A percentile compares a stretch with the other conserved stretches of the same genome.
Conservation (phyloP, 176 grass and related monocot genomes). For the Oryza officinalis region DNA sequence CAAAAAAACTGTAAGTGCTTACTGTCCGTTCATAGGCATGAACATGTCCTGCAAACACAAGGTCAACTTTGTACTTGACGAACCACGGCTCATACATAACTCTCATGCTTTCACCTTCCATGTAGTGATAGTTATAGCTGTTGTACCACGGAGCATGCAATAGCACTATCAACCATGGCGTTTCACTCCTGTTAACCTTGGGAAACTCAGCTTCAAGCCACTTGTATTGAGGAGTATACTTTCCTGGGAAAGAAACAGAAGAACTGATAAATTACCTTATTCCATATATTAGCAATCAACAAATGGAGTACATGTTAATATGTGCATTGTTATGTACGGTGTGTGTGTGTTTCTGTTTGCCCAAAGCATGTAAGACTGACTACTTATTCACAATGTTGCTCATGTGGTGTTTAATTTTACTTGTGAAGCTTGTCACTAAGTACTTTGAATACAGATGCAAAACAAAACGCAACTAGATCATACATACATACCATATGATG, state of each 20-base stretch:
- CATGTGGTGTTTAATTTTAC: background rate
- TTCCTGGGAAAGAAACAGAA: conserved; percentile 45
- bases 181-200: conserved; percentile 85
- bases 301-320: background rate
- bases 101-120: conserved; percentile 96
- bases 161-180: conserved; percentile 92
- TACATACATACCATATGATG: conserved; percentile 66
- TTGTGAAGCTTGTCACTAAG: background rate
- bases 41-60: conserved; percentile 85
- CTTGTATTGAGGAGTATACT: conserved; percentile 86
- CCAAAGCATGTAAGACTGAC: background rate
- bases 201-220: conserved; percentile 85
- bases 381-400: background rate
- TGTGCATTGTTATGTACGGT: background rate
- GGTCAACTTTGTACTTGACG: conserved; percentile 85
- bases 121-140: conserved; percentile 94
- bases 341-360: background rate
- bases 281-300: background rate
- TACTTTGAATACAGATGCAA: background rate
- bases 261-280: background rate
- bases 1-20: conserved; percentile 4
- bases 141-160: conserved; percentile 97
- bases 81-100: conserved; percentile 92
- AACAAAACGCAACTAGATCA: background rate
- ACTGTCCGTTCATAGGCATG: conserved; percentile 96